These are phyloP conservation scores for Nannochloris sp. DNA, from an alignment of 139 green algal species.

Conservation along the genomic window DNA sequence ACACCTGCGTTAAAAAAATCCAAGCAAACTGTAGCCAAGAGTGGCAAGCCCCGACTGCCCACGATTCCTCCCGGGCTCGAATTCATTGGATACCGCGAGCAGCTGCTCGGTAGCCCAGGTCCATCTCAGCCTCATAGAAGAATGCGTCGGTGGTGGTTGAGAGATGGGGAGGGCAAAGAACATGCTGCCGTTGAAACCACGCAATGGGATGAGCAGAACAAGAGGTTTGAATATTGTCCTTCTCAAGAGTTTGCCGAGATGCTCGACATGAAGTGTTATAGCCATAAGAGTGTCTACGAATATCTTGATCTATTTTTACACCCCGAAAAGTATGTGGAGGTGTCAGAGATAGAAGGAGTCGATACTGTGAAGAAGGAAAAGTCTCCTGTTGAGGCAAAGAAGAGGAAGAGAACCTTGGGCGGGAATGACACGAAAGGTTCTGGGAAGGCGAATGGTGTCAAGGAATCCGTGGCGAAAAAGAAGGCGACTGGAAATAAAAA, in stretches of 20 bases:
- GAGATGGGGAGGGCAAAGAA: constrained; percentile 7
- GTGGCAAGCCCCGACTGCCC: not conserved
- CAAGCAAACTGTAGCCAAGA: not conserved
- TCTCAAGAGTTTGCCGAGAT: constrained; percentile 13
- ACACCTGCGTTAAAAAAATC: not conserved
- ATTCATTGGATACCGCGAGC: not conserved
- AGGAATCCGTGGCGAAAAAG: not conserved
- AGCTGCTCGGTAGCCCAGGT: not conserved
- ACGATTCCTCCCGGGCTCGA: not conserved
- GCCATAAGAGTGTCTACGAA: not conserved
- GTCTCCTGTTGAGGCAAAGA: not conserved
- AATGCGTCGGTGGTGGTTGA: constrained; percentile 17
- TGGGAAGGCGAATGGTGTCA: not conserved
- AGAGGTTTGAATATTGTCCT: constrained; percentile 6
- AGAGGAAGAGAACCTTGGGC: not conserved
- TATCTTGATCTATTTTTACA: constrained; percentile 17
- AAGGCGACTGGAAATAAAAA: constrained; percentile 1
- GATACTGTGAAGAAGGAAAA: not conserved
- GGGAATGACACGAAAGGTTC: not conserved
- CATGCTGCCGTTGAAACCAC: constrained; percentile 22
- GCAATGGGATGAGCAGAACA: not conserved
- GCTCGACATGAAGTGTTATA: constrained; percentile 8
- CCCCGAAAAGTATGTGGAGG: not conserved
- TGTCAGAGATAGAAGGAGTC: not conserved
- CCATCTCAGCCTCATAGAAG: not conserved